A percentile compares a stretch with the other conserved stretches of the same genome.
Conservation (phyloP, 1,139 yeast species). For the Geotrichum carabidarum region DNA sequence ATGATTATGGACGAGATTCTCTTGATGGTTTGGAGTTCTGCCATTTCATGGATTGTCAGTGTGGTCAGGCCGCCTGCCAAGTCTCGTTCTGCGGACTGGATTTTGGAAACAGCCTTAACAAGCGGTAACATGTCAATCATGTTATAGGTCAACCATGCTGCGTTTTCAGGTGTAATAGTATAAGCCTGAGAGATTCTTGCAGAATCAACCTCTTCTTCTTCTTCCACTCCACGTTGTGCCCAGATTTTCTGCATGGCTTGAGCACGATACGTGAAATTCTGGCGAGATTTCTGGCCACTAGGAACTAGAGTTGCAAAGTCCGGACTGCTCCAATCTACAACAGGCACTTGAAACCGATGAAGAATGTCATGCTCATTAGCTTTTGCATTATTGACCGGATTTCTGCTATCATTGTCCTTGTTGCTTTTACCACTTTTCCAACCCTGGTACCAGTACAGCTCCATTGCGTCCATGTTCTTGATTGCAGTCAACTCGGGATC, state of each 20-base stretch:
- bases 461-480: background rate
- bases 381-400: no score
- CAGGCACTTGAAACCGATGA: background rate
- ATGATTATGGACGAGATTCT: background rate
- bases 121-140: background rate
- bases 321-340: background rate
- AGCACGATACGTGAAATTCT: background rate
- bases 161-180: background rate
- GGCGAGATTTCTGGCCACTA: background rate
- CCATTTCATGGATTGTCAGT: background rate
- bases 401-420: background rate
- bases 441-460: background rate
- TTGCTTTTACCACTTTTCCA: background rate
- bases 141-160: background rate
- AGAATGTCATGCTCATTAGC: no score
- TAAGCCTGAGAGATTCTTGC: no score
- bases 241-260: background rate
- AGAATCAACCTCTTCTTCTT: no score
- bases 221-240: background rate
- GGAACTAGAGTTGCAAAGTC: background rate
- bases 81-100: background rate
- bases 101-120: background rate
- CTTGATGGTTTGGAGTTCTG: background rate
- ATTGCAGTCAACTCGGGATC: background rate
- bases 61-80: background rate